Percentiles rank a stretch among this genome's conserved stretches.
phyloP scores from a whole-genome alignment of 2,329 filamentous ascomycete species.

The Colletotrichum theobromicola region DNA sequence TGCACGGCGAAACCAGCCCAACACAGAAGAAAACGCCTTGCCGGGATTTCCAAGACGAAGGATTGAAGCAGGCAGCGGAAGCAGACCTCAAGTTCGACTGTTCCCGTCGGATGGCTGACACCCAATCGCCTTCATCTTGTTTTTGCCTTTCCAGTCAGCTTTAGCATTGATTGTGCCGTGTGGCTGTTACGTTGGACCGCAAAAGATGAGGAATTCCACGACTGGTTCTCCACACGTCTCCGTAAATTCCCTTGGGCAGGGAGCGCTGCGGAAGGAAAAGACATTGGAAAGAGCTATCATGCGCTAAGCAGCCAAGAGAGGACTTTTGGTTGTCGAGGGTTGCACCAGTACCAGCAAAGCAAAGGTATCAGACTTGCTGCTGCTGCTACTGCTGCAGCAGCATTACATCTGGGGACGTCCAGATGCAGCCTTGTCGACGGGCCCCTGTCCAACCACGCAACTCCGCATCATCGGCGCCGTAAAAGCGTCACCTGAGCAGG shows the following conservation, averaged over 20 bases:
- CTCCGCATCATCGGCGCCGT: slow-evolving; percentile 21
- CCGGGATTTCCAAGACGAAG: background rate
- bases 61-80: background rate
- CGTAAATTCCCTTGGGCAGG: background rate
- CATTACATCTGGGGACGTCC: slow-evolving; percentile 9
- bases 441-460: slow-evolving; percentile 16
- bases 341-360: background rate
- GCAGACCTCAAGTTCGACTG: background rate
- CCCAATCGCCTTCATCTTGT: background rate
- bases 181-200: background rate
- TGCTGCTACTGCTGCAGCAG: slow-evolving; percentile 11
- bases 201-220: background rate
- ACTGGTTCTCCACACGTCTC: background rate
- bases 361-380: background rate
- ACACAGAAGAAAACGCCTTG: background rate
- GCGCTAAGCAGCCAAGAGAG: slow-evolving; percentile 3
- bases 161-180: background rate
- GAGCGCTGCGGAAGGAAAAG: background rate
- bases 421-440: slow-evolving; percentile 20
- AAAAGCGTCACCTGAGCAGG: slow-evolving; percentile 15
- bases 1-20: slow-evolving; percentile 5
- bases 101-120: background rate
- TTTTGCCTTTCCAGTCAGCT: background rate
- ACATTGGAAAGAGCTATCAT: background rate
- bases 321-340: slow-evolving; percentile 1